Evolutionary conservation across 805 yeast species (phyloP), one percentile per base, ranked within the genome.

Genomic region (Ogataea saltuana): DNA sequence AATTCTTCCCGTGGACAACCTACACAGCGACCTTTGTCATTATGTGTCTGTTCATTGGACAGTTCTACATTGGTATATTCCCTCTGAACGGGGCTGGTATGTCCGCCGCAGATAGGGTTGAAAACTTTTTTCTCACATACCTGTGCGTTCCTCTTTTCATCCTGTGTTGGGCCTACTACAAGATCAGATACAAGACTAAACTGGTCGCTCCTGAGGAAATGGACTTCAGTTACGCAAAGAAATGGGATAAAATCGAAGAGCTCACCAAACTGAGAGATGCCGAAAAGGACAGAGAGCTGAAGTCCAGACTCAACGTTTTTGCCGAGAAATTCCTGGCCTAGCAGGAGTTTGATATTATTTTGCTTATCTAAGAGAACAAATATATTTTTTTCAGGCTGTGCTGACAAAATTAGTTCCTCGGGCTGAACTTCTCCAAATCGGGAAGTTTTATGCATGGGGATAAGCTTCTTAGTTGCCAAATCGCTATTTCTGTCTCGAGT

Each of bases 61-160:
- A 80, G 58, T 79, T 81, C 60, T 81, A 85, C 82, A 75, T 81
- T 37, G 83, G 85, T 7, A 61, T 81, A 39, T 80, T 70, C 57
- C 85, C 88, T 37, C 62, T 82, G 39, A 80, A 75, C 1, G 66
- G 66, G 18, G 60, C 45, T 7, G 41, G 53, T 31, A 62, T 78
- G 46, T 68, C 65, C 54, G 82, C 83, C 3, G 44, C 39, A 3
- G 50, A 33, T 9, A 54, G 54, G 41, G 63, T 63, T 26, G 51
- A 61, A 33, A 61, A 56, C 34, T 85, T 84, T 70, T 85, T 84
- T 70, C 65, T 71, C 53, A 67, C 76, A 10, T 83, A 79, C 59
- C 66, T 84, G 49, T 75, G 86, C 12, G 69, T 72, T 45, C 84
- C 84, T n/a, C 67, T 83, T 37, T 69, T 80, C 32, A 16, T 80